Evolutionary conservation across 345 rosid species (phyloP).

Genomic region (Theobroma cacao): DNA sequence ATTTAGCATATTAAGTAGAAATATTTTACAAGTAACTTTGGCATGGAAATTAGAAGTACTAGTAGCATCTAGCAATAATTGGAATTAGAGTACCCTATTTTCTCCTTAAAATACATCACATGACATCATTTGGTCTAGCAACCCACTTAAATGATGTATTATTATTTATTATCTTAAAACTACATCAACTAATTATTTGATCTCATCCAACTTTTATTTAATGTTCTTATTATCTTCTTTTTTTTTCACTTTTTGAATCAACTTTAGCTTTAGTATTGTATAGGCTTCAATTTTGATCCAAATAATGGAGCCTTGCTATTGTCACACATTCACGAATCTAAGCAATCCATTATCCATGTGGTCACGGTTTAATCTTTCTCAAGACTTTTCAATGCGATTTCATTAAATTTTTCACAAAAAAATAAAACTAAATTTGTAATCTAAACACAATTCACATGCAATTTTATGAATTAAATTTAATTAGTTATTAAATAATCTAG

Average conservation of each 20-base stretch:
- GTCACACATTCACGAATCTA: background rate
- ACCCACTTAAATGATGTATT: background rate
- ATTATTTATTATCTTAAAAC: too few relatives aligned
- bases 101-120: background rate
- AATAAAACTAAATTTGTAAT: background rate
- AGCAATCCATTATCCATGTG: background rate
- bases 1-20: too few relatives aligned
- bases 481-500: background rate
- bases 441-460: background rate
- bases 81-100: background rate
- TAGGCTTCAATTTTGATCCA: constrained; percentile 6
- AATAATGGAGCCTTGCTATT: background rate
- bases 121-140: background rate
- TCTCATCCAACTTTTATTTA: background rate
- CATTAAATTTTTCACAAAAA: background rate
- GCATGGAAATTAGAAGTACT: too few relatives aligned
- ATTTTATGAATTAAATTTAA: background rate
- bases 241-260: background rate
- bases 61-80: too few relatives aligned
- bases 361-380: background rate
- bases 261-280: background rate
- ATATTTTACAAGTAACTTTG: too few relatives aligned
- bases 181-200: background rate
- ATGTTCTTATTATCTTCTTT: background rate
- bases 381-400: background rate